These are phyloP conservation scores for Myxozyma geophila DNA, from an alignment of 805 yeast genomes.

Conservation along the genomic window DNA sequence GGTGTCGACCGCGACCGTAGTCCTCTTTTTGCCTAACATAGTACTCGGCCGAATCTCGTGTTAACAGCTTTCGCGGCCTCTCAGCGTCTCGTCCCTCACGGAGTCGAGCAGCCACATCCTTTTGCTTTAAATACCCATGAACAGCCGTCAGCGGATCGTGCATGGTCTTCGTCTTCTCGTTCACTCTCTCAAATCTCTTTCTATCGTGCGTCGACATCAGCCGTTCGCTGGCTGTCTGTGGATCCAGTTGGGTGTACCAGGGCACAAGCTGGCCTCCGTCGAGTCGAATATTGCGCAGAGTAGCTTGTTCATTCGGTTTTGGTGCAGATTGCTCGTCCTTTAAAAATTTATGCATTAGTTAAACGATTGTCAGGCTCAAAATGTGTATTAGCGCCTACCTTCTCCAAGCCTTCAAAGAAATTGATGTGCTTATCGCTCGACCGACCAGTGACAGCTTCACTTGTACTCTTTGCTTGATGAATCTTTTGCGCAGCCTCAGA, in stretches of 20 bases:
- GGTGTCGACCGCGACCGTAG: background rate
- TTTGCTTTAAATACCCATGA: constrained; percentile 12
- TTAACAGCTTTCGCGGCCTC: constrained; percentile 14
- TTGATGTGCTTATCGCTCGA: constrained; percentile 20
- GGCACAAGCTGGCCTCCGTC: constrained; percentile 26
- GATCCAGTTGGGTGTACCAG: constrained; percentile 25
- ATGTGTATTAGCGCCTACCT: constrained; percentile 7
- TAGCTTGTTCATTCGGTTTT: constrained; percentile 1
- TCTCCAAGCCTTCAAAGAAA: constrained; percentile 28
- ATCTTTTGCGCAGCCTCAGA: constrained; percentile 7
- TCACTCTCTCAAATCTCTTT: constrained; percentile 2
- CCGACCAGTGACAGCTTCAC: background rate
- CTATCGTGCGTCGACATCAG: constrained; percentile 4
- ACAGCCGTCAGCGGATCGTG: constrained; percentile 25
- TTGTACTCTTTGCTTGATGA: background rate
- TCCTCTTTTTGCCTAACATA: constrained; percentile 4
- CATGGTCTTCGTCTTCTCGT: constrained; percentile 11
- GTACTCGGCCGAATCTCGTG: constrained; percentile 7
- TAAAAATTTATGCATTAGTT: background rate
- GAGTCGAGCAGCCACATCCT: constrained; percentile 1
- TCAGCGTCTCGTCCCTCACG: constrained; percentile 4
- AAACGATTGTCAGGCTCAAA: background rate
- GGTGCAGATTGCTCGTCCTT: background rate
- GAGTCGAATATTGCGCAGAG: constrained; percentile 21
- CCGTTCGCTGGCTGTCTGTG: constrained; percentile 2